Conservation (phyloP, 2,329 filamentous ascomycete species). For the Neocucurbitaria cava region DNA sequence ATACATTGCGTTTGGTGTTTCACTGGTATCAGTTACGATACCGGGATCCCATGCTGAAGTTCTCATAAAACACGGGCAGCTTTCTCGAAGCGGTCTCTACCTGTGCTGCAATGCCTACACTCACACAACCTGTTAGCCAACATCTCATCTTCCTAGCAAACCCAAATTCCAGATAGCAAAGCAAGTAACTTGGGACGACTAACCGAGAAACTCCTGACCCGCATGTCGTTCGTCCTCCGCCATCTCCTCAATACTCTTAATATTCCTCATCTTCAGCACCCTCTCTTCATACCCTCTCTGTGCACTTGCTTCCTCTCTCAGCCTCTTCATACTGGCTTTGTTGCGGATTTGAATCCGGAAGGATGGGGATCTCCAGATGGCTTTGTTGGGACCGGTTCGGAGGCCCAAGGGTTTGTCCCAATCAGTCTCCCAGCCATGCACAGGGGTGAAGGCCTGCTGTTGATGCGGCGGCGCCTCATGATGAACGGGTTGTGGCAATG, state of each 20-base stretch:
- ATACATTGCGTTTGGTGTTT: neutral
- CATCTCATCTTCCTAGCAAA: neutral
- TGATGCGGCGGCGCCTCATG: neutral
- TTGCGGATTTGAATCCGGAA: constrained; percentile 7
- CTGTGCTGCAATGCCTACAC: constrained; percentile 6
- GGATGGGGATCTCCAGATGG: constrained; percentile 8
- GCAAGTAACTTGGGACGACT: neutral
- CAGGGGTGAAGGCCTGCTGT: neutral
- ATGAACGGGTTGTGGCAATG: neutral
- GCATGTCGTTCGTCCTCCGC: constrained; percentile 11
- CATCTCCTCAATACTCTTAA: constrained; percentile 15
- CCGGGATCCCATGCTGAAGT: constrained; percentile 1
- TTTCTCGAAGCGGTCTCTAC: constrained; percentile 6
- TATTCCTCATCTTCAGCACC: constrained; percentile 6
- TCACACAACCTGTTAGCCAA: neutral
- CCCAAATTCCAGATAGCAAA: neutral
- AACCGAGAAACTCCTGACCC: constrained; percentile 10
- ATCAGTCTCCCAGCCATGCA: constrained; percentile 9
- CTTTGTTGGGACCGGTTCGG: constrained; percentile 5
- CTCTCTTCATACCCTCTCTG: neutral
- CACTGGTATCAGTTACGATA: neutral
- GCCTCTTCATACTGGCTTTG: constrained; percentile 4
- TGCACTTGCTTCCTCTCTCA: neutral
- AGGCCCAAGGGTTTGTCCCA: constrained; percentile 12
- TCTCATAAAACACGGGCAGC: neutral